Conservation (phyloP, 1,139 yeast species). For the Lodderomyces orthopsilosis region DNA sequence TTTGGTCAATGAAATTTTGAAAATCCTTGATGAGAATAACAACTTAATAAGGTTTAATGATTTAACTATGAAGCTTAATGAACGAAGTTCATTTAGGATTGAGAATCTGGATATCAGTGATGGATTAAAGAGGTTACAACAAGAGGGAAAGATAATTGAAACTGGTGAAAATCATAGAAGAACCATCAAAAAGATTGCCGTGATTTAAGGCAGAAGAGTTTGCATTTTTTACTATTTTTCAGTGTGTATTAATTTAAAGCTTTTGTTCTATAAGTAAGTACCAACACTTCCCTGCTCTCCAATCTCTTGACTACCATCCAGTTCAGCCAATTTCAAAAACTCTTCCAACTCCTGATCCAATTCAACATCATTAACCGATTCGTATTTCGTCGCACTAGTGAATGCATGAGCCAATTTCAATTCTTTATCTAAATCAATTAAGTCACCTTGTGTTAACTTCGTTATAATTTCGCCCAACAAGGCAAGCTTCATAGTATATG, state of each 20-base stretch:
- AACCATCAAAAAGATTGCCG: conserved; percentile 52
- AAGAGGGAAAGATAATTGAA: conserved; percentile 71
- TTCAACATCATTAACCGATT: conserved; percentile 35
- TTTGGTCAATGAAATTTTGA: conserved; percentile 58
- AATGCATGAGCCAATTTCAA: conserved; percentile 37
- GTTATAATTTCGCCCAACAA: conserved; percentile 31
- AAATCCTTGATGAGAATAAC: conserved; percentile 41
- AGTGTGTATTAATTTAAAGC: conserved; percentile 2
- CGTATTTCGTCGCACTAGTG: conserved; percentile 27
- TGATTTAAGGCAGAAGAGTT: conserved; percentile 8
- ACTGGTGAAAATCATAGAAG: conserved; percentile 75
- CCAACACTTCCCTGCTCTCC: background rate
- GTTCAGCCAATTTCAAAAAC: conserved; percentile 31
- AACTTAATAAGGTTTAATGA: conserved; percentile 59
- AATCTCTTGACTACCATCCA: background rate
- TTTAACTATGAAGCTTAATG: conserved; percentile 62
- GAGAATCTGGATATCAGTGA: conserved; percentile 72
- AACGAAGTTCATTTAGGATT: conserved; percentile 63
- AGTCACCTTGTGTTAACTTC: conserved; percentile 25
- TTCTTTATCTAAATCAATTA: conserved; percentile 37
- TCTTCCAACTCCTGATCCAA: conserved; percentile 40
- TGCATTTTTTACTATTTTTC: background rate
- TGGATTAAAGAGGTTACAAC: conserved; percentile 64
- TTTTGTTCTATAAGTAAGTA: background rate
- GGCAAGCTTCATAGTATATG: conserved; percentile 31